These are phyloP conservation scores for Macroventuria anomochaeta DNA, from an alignment of 2,329 filamentous ascomycete genomes.

Conservation along the genomic window DNA sequence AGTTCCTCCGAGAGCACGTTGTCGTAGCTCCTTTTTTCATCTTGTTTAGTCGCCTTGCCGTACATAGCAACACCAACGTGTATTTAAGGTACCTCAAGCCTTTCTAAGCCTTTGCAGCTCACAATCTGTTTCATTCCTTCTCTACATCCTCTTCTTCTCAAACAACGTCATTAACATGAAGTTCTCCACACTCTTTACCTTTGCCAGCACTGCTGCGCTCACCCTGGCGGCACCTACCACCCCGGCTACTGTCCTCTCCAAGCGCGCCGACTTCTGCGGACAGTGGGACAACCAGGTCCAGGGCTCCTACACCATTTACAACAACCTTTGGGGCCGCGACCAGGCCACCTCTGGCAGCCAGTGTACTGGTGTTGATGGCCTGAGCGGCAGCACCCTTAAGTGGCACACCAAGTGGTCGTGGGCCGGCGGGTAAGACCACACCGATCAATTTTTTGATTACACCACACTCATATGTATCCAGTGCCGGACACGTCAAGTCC, in stretches of 20 bases:
- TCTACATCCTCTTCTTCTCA: neutral
- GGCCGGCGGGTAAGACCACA: conserved; percentile 47
- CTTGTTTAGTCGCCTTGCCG: conserved; percentile 4
- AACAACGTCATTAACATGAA: conserved; percentile 33
- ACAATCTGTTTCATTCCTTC: neutral
- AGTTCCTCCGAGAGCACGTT: conserved; percentile 15
- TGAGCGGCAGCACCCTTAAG: conserved; percentile 47
- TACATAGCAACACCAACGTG: neutral
- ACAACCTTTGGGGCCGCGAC: conserved; percentile 54
- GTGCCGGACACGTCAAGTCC: conserved; percentile 50
- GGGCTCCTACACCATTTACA: conserved; percentile 45
- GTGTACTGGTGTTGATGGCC: conserved; percentile 53
- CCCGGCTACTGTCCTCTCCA: conserved; percentile 36
- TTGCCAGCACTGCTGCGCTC: conserved; percentile 38
- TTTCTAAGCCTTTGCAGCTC: neutral
- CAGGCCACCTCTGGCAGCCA: conserved; percentile 54
- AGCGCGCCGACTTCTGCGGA: conserved; percentile 44
- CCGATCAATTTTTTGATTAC: no score
- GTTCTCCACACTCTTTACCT: conserved; percentile 31
- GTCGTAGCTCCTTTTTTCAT: conserved; percentile 15
- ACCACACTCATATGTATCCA: conserved; percentile 13
- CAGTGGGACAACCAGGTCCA: conserved; percentile 39
- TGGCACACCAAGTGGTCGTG: conserved; percentile 57
- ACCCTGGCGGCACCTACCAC: conserved; percentile 38
- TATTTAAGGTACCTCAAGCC: conserved; percentile 23